Evolutionary conservation across 2,329 filamentous ascomycete genomes (phyloP).

Genomic region (Aspergillus glaucus): DNA sequence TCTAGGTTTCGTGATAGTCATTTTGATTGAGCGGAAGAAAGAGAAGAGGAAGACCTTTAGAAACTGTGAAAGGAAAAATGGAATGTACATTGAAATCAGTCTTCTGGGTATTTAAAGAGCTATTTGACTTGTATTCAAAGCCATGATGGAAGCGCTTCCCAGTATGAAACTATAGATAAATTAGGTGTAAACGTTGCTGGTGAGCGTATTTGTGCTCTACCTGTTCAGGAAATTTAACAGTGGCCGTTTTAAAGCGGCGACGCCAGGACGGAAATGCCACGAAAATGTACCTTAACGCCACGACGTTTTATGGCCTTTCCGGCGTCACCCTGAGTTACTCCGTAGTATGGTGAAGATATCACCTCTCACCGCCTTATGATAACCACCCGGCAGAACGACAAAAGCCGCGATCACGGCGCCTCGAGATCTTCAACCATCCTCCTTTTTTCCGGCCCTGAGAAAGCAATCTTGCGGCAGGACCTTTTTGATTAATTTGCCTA

Average conservation of each 20-base stretch:
- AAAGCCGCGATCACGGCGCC: conserved; percentile 2
- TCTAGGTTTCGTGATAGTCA: not conserved
- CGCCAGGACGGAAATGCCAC: too few species aligned
- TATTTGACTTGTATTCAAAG: not conserved
- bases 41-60: not conserved
- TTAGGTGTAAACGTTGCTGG: not conserved
- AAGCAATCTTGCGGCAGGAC: not conserved
- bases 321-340: too few species aligned
- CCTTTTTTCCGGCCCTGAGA: not conserved
- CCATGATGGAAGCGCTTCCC: not conserved
- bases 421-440: not conserved
- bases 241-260: too few species aligned
- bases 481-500: not conserved
- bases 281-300: too few species aligned
- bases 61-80: not conserved
- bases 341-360: not conserved
- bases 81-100: not conserved
- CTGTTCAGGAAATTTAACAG: too few species aligned
- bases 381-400: conserved; percentile 22
- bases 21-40: not conserved
- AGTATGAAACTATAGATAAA: not conserved
- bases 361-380: conserved; percentile 20
- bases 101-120: not conserved
- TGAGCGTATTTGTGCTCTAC: too few species aligned
- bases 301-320: too few species aligned